phyloP scores from a whole-genome alignment of 371 early-diverging fungal species.

The Rhizomucor miehei region DNA sequence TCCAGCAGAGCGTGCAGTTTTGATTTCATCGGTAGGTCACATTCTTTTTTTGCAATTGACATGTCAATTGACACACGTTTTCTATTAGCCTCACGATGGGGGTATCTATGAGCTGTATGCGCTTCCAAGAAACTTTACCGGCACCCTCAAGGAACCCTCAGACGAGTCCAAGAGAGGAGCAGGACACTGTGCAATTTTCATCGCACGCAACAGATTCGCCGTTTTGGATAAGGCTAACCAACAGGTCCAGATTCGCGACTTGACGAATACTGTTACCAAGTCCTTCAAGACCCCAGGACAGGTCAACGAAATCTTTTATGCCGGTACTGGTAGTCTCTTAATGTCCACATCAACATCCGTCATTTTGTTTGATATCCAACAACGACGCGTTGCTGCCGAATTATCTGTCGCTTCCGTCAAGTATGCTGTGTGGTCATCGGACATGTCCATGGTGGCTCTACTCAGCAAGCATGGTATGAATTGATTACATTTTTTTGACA shows the following conservation, averaged over 20 bases:
- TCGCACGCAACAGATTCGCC: conserved; percentile 94
- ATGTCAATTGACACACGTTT: neutral
- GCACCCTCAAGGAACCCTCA: conserved; percentile 62
- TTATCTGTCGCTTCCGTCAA: conserved; percentile 77
- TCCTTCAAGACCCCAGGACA: conserved; percentile 77
- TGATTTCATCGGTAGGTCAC: conserved; percentile 69
- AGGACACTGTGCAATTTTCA: conserved; percentile 86
- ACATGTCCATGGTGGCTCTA: conserved; percentile 84
- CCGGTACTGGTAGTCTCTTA: conserved; percentile 81
- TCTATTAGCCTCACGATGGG: conserved; percentile 68
- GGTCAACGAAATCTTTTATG: conserved; percentile 83
- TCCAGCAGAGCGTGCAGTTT: conserved; percentile 86
- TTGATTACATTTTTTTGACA: conserved; percentile 9
- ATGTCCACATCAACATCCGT: conserved; percentile 82
- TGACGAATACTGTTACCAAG: conserved; percentile 85
- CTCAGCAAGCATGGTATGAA: conserved; percentile 87
- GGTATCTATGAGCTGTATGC: conserved; percentile 86
- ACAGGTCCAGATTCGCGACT: conserved; percentile 76
- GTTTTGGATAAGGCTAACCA: conserved; percentile 83
- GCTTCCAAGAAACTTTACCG: conserved; percentile 72
- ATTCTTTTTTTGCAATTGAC: neutral
- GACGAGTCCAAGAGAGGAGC: conserved; percentile 71
- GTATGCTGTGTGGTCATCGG: conserved; percentile 88
- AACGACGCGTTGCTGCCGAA: conserved; percentile 72
- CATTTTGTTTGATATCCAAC: conserved; percentile 87